Evolutionary conservation across 352 stramenopile genomes (phyloP), one percentile per base, ranked within the genome.

Genomic region (Globisporangium cylindrosporum): DNA sequence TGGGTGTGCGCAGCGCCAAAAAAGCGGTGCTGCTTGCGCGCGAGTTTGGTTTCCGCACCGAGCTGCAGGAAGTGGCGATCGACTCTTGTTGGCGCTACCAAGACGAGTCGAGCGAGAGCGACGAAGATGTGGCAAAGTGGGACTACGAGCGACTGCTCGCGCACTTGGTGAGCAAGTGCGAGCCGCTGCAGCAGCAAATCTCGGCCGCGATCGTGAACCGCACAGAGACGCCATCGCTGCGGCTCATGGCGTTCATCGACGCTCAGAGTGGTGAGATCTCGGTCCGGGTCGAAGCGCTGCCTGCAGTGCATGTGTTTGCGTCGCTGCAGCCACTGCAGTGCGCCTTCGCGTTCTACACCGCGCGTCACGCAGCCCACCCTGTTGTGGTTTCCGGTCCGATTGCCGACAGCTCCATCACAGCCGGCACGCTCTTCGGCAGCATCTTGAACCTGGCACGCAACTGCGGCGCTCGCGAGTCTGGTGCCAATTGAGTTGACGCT

Each of bases 1-100:
- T 79, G 67, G 94, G 95, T 51, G 75, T 94, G 38, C 94, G 93
- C 62, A 91, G 84, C 36, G 91, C 92, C 54, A 91, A 96, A 70
- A 97, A 94, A 67, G 81, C 97, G 1, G 90, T 99, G 67, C 82
- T 98, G 59, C 80, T 99, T 51, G 95, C 91, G n/a, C 88, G 91
- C 15, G 95, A 98, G 67, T 81, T 99, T 36, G 94, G 94, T 6
- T 88, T 98, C 60, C 69, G 90, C 24, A 72, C 88, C 1, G 76
- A 96, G 15, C 80, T 96, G 49, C 65, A 84, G 55, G 84, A 97
- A 60, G 82, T 92, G 2, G 74, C 75, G 27, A 82, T 93, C 34
- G 57, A 71, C 15, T 85, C 79, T 24, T 80, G 73, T 49, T 92
- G 79, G 78, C 73, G 65, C 66, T 64, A 51, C 38, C 43, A n/a